phyloP scores from a whole-genome alignment of 2,329 filamentous ascomycete genomes.

The Pleoardoris graminearum region DNA sequence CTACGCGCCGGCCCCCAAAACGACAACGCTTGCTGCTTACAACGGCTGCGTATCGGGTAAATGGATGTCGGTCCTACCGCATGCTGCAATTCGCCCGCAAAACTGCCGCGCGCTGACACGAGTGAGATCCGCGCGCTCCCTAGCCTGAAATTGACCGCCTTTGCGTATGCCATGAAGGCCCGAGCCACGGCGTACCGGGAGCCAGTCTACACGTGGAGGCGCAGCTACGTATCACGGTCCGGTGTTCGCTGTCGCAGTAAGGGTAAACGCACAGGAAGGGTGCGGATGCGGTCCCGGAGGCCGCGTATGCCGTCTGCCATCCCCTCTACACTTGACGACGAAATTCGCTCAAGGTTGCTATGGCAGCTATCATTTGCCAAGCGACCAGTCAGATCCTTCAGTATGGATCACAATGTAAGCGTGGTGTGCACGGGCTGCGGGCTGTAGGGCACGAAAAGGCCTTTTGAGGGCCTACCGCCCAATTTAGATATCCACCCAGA shows the following conservation, averaged over 20 bases:
- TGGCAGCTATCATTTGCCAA: conserved; percentile 6
- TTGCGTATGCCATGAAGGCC: conserved; percentile 1
- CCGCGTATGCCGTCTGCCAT: not conserved
- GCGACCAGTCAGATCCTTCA: conserved; percentile 1
- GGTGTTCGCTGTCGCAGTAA: not conserved
- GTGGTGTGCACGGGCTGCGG: not conserved
- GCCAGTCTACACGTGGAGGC: conserved; percentile 6
- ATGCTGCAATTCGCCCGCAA: conserved; percentile 30
- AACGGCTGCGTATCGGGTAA: conserved; percentile 33
- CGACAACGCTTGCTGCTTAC: conserved; percentile 15
- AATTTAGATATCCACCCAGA: not conserved
- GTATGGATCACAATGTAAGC: conserved; percentile 1
- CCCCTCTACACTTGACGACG: not conserved
- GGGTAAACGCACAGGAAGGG: not conserved
- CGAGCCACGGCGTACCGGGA: not conserved
- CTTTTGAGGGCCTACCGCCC: not conserved
- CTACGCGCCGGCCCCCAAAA: not conserved
- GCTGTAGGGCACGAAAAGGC: not conserved
- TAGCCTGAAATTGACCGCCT: not conserved
- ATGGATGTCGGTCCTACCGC: conserved; percentile 29
- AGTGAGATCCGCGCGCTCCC: not conserved
- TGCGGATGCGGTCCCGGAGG: not conserved
- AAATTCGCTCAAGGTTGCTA: no score
- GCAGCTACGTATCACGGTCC: not conserved
- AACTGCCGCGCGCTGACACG: conserved; percentile 9